Base-by-base conservation (phyloP, 352 stramenopile species). In the Aphanomyces cochlioides region DNA sequence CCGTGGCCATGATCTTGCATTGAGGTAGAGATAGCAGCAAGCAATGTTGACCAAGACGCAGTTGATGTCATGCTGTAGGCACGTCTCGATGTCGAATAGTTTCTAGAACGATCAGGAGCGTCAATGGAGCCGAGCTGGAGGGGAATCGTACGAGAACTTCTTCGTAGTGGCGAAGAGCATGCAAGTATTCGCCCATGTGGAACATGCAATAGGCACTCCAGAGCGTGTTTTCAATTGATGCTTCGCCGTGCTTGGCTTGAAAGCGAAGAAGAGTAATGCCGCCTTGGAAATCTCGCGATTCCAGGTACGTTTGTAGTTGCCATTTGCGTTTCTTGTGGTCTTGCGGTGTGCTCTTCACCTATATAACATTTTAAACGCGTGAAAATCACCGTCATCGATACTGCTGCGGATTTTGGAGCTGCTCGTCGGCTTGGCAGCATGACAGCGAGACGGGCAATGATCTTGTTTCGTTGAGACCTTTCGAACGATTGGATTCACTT, bases 141-240 rank as follows among this genome's bases (percentile, higher is more conserved):
- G 28, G 28, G 28, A 50, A n/a, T 50, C 48, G 38, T 48, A 70
- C 68, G 5, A 89, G 79, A 1, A 90, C 72, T 43, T 85, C 74
- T 8, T 90, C 78, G 59, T 88, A 88, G 47, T 78, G 76, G 10
- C 39, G 57, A 5, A 90, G 63, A 1, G 85, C 83, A 5, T 71
- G 56, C 28, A 64, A 47, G 45, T 84, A 87, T 40, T 88, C 71
- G 34, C 82, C 78, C 36, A 59, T 71, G 36, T 92, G 78, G 63
- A 88, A 92, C 64, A 87, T 76, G 47, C 82, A 90, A 72, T 90
- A 92, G 47, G 83, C 83, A 13, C 73, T 56, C 85, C 85, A 92
- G 79, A 83, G 90, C 28, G 81, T 85, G 41, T 78, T 84, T 36
- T 73, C 39, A 4, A 59, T 58, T 28, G 8, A 74, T 56, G 15